Evolutionary conservation across 2,329 filamentous ascomycete genomes (phyloP), one percentile per base, ranked within the genome.

Genomic region (Sclerotinia borealis): DNA sequence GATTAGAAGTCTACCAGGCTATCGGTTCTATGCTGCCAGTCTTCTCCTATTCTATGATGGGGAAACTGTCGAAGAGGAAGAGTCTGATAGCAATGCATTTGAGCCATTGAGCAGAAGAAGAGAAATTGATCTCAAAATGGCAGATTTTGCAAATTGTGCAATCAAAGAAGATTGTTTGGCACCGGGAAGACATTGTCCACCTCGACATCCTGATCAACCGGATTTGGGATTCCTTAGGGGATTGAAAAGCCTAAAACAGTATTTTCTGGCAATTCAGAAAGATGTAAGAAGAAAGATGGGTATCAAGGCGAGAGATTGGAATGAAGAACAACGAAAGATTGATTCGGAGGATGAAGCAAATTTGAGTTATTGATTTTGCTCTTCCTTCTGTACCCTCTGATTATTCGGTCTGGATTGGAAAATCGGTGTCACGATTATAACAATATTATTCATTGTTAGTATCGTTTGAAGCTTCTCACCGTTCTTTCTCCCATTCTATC

Each of bases 71-170:
- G 79, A 78, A 67, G 74, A 83, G 67, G 72, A 82, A 74, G 72
- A 84, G 80, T 72, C 72, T 19, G 75, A 74, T 34, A 73, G 71
- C 51, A 68, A 63, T 11, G 77, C 79, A 22, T 72, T 71, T 15
- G 75, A 76, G 61, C 80, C 83, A 52, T 59, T 71, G 64, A 68
- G 56, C 15, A 67, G 61, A 13, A 61, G 66, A 65, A 79, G 80
- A 52, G 83, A 87, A 68, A 93, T 96, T 73, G 91, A 96, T 75
- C 87, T 99, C 78, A 97, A 97, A 77, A 96, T 99, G 75, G 93
- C 96, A 63, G 95, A 99, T 76, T 99, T 99, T 78, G 95, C 95
- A 67, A 99, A 99, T 75, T 97, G 93, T 72, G 88, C 98, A 41
- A 98, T 93, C 1, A 90, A 91, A 4, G 89, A 95, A 68, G 92